Evolutionary conservation across 805 yeast genomes (phyloP).

Genomic region (Starmera quercuum): DNA sequence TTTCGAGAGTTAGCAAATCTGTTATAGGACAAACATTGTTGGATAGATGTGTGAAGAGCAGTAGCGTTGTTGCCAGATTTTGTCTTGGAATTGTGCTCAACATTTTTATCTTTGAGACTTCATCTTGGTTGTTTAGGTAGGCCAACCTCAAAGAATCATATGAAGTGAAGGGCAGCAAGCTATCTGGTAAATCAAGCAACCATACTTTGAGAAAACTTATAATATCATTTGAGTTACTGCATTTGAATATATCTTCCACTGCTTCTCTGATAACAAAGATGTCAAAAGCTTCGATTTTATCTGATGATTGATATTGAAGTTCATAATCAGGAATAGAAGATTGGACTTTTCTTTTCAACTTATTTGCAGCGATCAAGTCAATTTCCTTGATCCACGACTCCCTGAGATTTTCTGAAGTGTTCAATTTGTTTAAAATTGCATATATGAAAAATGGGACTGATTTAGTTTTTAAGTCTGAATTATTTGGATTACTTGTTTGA

Average conservation of each 20-base stretch:
- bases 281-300: constrained; percentile 3
- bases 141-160: constrained; percentile 16
- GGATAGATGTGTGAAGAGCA: constrained; percentile 13
- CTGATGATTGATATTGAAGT: not conserved
- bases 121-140: constrained; percentile 6
- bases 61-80: constrained; percentile 17
- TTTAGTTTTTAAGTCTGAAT: constrained; percentile 5
- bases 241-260: not conserved
- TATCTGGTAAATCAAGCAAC: constrained; percentile 54
- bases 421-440: constrained; percentile 5
- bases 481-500: constrained; percentile 3
- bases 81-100: constrained; percentile 23
- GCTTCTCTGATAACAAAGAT: not conserved
- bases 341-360: constrained; percentile 5
- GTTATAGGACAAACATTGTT: constrained; percentile 3
- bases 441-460: constrained; percentile 14
- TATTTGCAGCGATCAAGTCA: constrained; percentile 11
- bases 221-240: constrained; percentile 10
- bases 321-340: not conserved
- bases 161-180: constrained; percentile 35
- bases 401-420: constrained; percentile 4
- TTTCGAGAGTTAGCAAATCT: constrained; percentile 3
- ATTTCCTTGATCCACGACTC: constrained; percentile 10
- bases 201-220: constrained; percentile 42
- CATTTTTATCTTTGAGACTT: constrained; percentile 6